Evolutionary conservation across 805 yeast genomes (phyloP), one percentile per base, ranked within the genome.

Genomic region (Candida dendrica): DNA sequence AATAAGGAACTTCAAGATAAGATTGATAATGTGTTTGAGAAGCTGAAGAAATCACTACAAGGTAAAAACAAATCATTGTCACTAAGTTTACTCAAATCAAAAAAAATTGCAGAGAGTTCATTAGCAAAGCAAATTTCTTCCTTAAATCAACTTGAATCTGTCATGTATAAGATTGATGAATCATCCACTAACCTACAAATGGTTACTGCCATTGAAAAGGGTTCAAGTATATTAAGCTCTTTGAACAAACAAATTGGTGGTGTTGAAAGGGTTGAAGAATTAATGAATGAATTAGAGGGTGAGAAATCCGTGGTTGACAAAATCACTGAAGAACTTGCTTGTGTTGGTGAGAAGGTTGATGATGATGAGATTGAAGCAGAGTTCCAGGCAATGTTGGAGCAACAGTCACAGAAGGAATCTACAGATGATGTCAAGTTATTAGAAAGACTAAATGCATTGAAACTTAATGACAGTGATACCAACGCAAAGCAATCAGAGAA

Each of bases 211-310:
- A 46, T 74, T 17, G 54, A 59, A 40, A 56, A 61, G 15, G 65
- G 74, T 18, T 55, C 63, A 4, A 50, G 51, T 8, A 53, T 68
- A 16, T 56, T 74, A 29, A 54, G 55, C 38, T 45, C 53, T 20
- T 58, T 75, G 37, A 72, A 73, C 43, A 41, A 56, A 8, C 64
- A 64, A 38, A 47, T 66, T 29, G 77, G 74, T 4, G 72, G 72
- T 3, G 58, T 64, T 13, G 76, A 72, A 9, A 55, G 59, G 30
- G 69, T 74, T 1, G 68, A 65, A 18, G 60, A 63, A 3, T 47
- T 70, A 6, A 53, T 72, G 49, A 71, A 67, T 39, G 65, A 63
- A 35, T 49, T 74, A 11, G 56, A 61, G 14, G 70, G 66, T 9
- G 65, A 68, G 37, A 55, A 55, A 26, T 58, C 52, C 9, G 63